Evolutionary conservation across 768 basidiomycete species (phyloP), one percentile per base, ranked within the genome.

Genomic region (Harrya chromipes): DNA sequence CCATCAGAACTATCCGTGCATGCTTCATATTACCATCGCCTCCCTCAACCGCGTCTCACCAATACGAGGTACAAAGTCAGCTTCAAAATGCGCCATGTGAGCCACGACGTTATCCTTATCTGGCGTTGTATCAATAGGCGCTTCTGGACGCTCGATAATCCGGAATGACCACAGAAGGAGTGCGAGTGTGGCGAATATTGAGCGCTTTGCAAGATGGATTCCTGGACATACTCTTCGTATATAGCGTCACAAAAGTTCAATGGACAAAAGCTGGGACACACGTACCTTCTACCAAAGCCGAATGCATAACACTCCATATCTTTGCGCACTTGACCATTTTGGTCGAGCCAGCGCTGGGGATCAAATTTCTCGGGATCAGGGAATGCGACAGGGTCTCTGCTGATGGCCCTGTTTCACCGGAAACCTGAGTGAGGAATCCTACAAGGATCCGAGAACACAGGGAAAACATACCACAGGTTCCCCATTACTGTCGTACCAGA

Each of bases 131-230:
- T 88, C 79, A 46, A 87, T 82, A 0, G 80, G 80, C 2, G 67
- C 61, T 1, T 64, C 58, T 0, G 76, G 73, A 47, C 80, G 78
- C 21, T 75, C 57, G 4, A 65, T 64, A 24, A 87, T 70, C 1
- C 61, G 72, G 67, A 85, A 85, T 0, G 83, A 77, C 82, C 83
- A 85, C 6, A 83, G 70, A 2, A 82, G 64, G 14, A 82, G 65
- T 0, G 83, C 79, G 0, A 82, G 76, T 54, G 80, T 81, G 39
- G 85, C 68, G 59, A 80, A 83, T 0, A 87, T 66, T 2, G 84
- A 85, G 0, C 45, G 50, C 27, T 52, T 61, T 4, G 61, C 84
- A 19, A 86, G 73, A 61, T 83, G 73, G 55, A 77, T 78, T 1
- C 83, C 83, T 0, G 82, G 83, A 51, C 83, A 87, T 1, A 84